Evolutionary conservation across 768 basidiomycete genomes (phyloP).

Genomic region (Lentinula detonsa): DNA sequence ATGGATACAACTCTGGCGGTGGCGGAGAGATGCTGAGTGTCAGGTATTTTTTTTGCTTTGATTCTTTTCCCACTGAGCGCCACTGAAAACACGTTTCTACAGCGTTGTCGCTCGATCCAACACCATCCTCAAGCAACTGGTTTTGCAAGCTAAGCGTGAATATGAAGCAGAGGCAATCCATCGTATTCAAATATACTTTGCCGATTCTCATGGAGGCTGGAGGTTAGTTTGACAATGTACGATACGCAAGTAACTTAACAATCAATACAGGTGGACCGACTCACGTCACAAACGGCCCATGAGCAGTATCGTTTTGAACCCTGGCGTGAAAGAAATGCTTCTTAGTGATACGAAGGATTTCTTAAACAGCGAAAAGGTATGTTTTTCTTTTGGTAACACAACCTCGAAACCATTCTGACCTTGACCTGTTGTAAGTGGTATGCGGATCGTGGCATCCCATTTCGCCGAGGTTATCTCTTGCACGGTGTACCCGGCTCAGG

Average conservation of each 20-base stretch:
- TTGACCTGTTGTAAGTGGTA: slow-evolving; percentile 55
- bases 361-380: slow-evolving; percentile 74
- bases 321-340: slow-evolving; percentile 87
- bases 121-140: slow-evolving; percentile 81
- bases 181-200: slow-evolving; percentile 85
- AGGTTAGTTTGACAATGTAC: slow-evolving; percentile 39
- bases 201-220: slow-evolving; percentile 85
- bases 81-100: not conserved
- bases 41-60: slow-evolving; percentile 34
- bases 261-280: slow-evolving; percentile 45
- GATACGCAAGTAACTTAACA: slow-evolving; percentile 31
- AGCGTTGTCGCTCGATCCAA: slow-evolving; percentile 83
- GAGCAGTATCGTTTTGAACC: slow-evolving; percentile 80
- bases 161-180: slow-evolving; percentile 86
- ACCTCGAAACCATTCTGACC: not conserved
- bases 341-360: slow-evolving; percentile 79
- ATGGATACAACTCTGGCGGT: slow-evolving; percentile 25
- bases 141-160: slow-evolving; percentile 83
- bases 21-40: slow-evolving; percentile 73
- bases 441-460: slow-evolving; percentile 88
- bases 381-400: slow-evolving; percentile 9
- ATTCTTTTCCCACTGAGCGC: not conserved
- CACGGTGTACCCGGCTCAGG: slow-evolving; percentile 84
- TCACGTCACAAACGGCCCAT: slow-evolving; percentile 86
- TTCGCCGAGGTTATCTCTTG: slow-evolving; percentile 82